These are phyloP conservation scores for Medicago ruthenica DNA, from an alignment of 306 rosid genomes.

Conservation along the genomic window DNA sequence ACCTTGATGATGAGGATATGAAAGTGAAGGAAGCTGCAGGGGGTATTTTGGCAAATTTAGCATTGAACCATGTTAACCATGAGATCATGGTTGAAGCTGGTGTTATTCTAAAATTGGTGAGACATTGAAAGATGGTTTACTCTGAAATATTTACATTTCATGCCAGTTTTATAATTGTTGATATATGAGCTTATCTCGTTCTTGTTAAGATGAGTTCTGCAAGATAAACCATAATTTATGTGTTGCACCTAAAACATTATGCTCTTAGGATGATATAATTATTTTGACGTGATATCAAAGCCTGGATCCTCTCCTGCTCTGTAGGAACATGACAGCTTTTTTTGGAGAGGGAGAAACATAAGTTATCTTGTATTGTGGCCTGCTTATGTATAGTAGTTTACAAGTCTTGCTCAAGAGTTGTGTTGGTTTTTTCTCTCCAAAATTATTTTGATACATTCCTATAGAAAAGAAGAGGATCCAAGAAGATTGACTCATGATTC, in stretches of 20 bases:
- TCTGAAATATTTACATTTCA: constrained; percentile 22
- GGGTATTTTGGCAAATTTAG: constrained; percentile 83
- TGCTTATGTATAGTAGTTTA: too few species aligned
- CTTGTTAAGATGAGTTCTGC: constrained; percentile 21
- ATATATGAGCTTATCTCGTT: constrained; percentile 34
- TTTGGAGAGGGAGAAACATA: too few species aligned
- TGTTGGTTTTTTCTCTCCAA: too few species aligned
- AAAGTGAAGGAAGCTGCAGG: constrained; percentile 85
- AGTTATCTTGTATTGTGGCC: too few species aligned
- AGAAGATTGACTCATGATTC: neutral
- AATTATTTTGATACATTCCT: too few species aligned
- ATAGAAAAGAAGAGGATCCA: neutral
- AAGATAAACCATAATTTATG: constrained; percentile 1
- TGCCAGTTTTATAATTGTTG: constrained; percentile 15
- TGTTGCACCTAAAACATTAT: constrained; percentile 1
- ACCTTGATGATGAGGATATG: constrained; percentile 74
- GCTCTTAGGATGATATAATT: constrained; percentile 25
- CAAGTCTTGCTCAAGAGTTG: too few species aligned
- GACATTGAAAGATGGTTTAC: constrained; percentile 42
- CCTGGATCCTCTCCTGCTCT: neutral
- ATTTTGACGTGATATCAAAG: neutral
- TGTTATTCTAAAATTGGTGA: constrained; percentile 82
- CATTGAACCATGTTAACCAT: constrained; percentile 67
- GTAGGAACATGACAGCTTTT: too few species aligned
- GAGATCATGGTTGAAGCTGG: constrained; percentile 80